These are phyloP conservation scores for Cercospora sojina DNA, from an alignment of 2,329 filamentous ascomycete species.

Conservation along the genomic window DNA sequence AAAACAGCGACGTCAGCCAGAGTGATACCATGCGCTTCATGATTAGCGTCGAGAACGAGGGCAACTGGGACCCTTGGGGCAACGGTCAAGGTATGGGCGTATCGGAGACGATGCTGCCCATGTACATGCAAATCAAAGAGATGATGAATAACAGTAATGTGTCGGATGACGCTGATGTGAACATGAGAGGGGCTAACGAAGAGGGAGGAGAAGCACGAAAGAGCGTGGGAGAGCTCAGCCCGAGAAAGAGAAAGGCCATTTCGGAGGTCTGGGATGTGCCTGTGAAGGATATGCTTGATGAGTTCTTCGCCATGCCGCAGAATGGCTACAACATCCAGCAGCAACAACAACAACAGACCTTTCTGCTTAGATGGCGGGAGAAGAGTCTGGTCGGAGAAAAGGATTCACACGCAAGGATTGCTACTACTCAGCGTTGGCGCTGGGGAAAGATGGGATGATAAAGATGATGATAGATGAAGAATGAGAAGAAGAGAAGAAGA, in stretches of 20 bases:
- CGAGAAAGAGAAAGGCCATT: constrained; percentile 26
- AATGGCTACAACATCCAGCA: not conserved
- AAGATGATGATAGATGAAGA: not conserved
- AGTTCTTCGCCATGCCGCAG: not conserved
- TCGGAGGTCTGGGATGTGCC: constrained; percentile 21
- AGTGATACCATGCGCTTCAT: constrained; percentile 25
- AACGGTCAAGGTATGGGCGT: constrained; percentile 18
- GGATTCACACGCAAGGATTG: not conserved
- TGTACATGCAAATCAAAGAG: constrained; percentile 26
- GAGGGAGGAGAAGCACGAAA: constrained; percentile 5
- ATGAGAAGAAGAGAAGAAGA: not conserved
- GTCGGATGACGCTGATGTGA: constrained; percentile 19
- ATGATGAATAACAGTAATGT: constrained; percentile 23
- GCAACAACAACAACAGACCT: not conserved
- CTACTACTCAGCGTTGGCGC: not conserved
- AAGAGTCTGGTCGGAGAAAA: not conserved
- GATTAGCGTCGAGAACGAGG: constrained; percentile 23
- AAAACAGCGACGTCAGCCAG: constrained; percentile 46
- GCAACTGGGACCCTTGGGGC: constrained; percentile 19
- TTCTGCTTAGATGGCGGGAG: not conserved
- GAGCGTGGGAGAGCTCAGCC: not conserved
- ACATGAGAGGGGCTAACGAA: constrained; percentile 8
- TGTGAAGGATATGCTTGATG: constrained; percentile 15
- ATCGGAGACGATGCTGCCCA: constrained; percentile 24
- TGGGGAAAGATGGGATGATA: not conserved